Conservation (phyloP, 1,139 yeast genomes). For the Nematodospora anomalae region DNA sequence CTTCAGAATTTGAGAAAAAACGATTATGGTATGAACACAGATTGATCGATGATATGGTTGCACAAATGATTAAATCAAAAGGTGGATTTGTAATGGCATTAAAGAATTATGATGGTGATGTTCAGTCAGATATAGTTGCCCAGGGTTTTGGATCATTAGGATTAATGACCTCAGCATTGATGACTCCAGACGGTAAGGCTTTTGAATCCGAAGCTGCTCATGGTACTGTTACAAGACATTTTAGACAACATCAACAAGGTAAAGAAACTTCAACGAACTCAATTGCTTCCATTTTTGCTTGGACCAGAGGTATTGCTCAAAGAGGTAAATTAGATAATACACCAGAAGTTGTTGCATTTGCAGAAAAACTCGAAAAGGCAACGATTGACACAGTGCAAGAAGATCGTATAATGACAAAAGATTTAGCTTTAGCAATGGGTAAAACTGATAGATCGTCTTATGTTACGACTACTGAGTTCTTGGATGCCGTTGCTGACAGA, state of each 20-base stretch:
- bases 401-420: conserved; percentile 81
- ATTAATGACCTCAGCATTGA: conserved; percentile 78
- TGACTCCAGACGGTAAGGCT: conserved; percentile 85
- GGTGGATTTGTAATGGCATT: conserved; percentile 84
- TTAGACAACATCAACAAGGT: conserved; percentile 81
- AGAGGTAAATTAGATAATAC: conserved; percentile 77
- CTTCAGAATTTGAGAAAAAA: conserved; percentile 54
- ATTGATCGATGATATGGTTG: conserved; percentile 85
- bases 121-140: conserved; percentile 81
- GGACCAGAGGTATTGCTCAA: conserved; percentile 83
- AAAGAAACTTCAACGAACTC: conserved; percentile 84
- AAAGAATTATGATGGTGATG: conserved; percentile 87
- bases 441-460: conserved; percentile 62
- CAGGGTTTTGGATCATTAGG: conserved; percentile 87
- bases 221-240: conserved; percentile 86
- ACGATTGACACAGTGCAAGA: conserved; percentile 70
- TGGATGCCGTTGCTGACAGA: conserved; percentile 65
- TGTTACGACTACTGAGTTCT: conserved; percentile 75
- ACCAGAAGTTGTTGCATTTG: conserved; percentile 69
- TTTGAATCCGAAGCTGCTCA: conserved; percentile 86
- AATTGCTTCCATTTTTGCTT: conserved; percentile 81
- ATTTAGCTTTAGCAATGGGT: conserved; percentile 74
- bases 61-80: conserved; percentile 81
- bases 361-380: conserved; percentile 63
- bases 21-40: conserved; percentile 84